A percentile compares a stretch with the other conserved stretches of the same genome.
Evolutionary conservation across 305 asterid species (phyloP).

Genomic region (Fraxinus dipetala): DNA sequence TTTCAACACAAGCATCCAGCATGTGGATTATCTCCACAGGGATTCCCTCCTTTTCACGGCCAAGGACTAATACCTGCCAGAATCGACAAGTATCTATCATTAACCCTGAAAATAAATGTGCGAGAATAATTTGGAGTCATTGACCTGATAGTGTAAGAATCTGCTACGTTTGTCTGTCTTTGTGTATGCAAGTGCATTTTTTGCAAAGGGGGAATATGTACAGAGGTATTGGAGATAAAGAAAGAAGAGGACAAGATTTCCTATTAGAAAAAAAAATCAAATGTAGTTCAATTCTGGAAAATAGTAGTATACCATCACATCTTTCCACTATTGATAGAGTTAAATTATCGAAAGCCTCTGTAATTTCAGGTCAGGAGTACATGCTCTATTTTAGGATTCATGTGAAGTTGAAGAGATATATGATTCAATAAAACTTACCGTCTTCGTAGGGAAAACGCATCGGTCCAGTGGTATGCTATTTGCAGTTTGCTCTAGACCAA

Average conservation of each 20-base stretch:
- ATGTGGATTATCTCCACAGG: slow-evolving; percentile 89
- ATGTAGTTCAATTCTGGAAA: not conserved
- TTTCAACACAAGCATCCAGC: slow-evolving; percentile 87
- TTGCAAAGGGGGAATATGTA: not conserved
- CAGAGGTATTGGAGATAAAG: not conserved
- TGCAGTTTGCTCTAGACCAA: slow-evolving; percentile 97
- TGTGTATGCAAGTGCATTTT: not conserved
- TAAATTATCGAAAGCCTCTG: not conserved
- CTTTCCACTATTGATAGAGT: not conserved
- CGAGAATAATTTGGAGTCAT: not conserved
- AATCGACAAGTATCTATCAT: not conserved
- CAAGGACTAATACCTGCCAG: slow-evolving; percentile 72
- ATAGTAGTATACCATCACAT: not conserved
- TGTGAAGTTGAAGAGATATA: not conserved
- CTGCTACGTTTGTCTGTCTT: not conserved
- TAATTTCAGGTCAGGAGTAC: not conserved
- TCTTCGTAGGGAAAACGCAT: slow-evolving; percentile 62
- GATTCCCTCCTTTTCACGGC: slow-evolving; percentile 95
- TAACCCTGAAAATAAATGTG: not conserved
- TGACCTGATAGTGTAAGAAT: not conserved
- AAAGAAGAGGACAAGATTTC: not conserved
- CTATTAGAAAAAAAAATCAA: slow-evolving; percentile 4
- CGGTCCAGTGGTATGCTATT: slow-evolving; percentile 80
- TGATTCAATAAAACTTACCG: slow-evolving; percentile 37
- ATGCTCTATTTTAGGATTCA: not conserved